phyloP scores from a whole-genome alignment of 2,329 filamentous ascomycete species.

The Trichoderma harzianum region DNA sequence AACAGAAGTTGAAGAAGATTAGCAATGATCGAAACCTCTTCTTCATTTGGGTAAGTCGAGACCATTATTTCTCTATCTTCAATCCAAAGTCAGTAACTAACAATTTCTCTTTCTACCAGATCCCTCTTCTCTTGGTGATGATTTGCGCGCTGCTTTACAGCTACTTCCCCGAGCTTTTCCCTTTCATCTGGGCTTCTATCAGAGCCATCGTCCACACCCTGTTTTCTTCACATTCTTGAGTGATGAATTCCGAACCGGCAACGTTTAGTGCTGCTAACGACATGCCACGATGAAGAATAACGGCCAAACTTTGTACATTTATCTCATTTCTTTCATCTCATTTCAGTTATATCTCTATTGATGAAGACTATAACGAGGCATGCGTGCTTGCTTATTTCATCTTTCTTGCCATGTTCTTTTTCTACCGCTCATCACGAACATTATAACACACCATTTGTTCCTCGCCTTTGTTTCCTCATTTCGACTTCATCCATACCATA shows the following conservation, averaged over 20 bases:
- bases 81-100: background rate
- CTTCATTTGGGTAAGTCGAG: slow-evolving; percentile 63
- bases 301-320: background rate
- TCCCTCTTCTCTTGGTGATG: slow-evolving; percentile 48
- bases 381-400: background rate
- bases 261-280: background rate
- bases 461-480: background rate
- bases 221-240: background rate
- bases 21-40: slow-evolving; percentile 64
- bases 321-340: background rate
- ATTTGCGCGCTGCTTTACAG: slow-evolving; percentile 49
- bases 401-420: background rate
- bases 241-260: slow-evolving; percentile 21
- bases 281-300: background rate
- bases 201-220: slow-evolving; percentile 31
- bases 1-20: slow-evolving; percentile 60
- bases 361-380: background rate
- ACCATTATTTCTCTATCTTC: background rate
- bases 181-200: slow-evolving; percentile 33
- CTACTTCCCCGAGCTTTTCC: slow-evolving; percentile 48
- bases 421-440: background rate
- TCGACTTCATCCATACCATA: background rate
- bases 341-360: background rate
- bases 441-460: background rate
- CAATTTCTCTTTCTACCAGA: slow-evolving; percentile 36